Evolutionary conservation across 2,329 filamentous ascomycete genomes (phyloP).

Genomic region (Penicillium polonicum): DNA sequence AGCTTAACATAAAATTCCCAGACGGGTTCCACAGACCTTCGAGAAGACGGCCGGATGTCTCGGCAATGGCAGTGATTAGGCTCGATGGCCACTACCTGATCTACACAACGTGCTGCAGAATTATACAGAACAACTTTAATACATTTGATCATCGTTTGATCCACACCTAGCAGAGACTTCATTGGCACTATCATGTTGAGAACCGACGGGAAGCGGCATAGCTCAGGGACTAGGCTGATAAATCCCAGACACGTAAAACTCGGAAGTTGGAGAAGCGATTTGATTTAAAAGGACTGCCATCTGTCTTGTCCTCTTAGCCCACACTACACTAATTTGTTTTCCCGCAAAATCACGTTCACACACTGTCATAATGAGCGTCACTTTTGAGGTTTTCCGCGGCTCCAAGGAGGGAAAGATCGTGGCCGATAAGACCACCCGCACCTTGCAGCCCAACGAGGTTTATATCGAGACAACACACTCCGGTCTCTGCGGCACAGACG

Average conservation of each 20-base stretch:
- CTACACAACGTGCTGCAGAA: slow-evolving; percentile 1
- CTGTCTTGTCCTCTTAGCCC: background rate
- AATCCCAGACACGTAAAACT: background rate
- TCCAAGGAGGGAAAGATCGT: slow-evolving; percentile 27
- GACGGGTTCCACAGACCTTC: background rate
- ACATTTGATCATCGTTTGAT: background rate
- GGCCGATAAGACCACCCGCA: slow-evolving; percentile 26
- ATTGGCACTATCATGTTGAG: background rate
- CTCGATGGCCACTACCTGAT: background rate
- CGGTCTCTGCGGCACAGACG: slow-evolving; percentile 30
- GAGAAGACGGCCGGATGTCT: background rate
- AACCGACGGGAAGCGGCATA: background rate
- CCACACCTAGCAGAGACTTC: slow-evolving; percentile 5
- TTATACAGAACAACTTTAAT: slow-evolving; percentile 8
- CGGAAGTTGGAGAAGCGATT: background rate
- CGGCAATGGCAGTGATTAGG: background rate
- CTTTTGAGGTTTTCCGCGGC: slow-evolving; percentile 31
- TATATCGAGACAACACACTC: slow-evolving; percentile 30
- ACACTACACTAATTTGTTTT: background rate
- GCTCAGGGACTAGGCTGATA: background rate
- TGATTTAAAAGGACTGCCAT: background rate
- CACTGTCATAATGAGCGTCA: slow-evolving; percentile 22
- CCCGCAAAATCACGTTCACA: background rate
- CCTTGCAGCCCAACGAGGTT: slow-evolving; percentile 23
- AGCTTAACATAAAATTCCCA: background rate